Evolutionary conservation across 2,329 filamentous ascomycete species (phyloP).

Genomic region (Phialocephala sp.): DNA sequence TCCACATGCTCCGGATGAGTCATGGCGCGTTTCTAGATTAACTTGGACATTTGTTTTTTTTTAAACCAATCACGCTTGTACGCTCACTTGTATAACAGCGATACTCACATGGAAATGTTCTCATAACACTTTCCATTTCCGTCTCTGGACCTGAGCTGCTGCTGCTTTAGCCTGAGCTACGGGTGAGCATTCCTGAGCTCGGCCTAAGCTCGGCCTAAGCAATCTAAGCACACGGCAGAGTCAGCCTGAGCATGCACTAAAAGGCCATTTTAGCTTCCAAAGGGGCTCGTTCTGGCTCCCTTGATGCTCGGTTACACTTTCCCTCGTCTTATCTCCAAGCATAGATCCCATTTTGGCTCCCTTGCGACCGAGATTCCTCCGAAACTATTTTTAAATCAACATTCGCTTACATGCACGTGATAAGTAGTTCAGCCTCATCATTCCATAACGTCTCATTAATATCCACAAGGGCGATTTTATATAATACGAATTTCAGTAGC

Average conservation of each 20-base stretch:
- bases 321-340: conserved; percentile 9
- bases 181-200: conserved; percentile 14
- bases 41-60: too few species aligned
- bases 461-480: conserved; percentile 7
- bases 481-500: conserved; percentile 8
- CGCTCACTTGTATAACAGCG: too few species aligned
- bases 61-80: too few species aligned
- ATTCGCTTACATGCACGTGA: conserved; percentile 15
- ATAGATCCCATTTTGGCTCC: conserved; percentile 14
- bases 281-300: conserved; percentile 14
- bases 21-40: too few species aligned
- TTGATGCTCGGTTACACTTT: conserved; percentile 19
- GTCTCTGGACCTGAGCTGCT: conserved; percentile 20
- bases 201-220: too few species aligned
- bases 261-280: conserved; percentile 22
- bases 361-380: conserved; percentile 10
- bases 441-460: conserved; percentile 17
- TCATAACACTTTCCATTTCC: conserved; percentile 18
- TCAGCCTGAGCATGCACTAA: conserved; percentile 24
- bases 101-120: too few species aligned
- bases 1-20: too few species aligned
- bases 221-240: conserved; percentile 8
- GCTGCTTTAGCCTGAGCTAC: conserved; percentile 15
- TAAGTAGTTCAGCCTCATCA: conserved; percentile 13
- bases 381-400: conserved; percentile 12